A percentile compares a stretch with the other conserved stretches of the same genome.
These are phyloP conservation scores for Saccharomyces mikatae DNA, from an alignment of 805 yeast genomes.

Conservation along the genomic window DNA sequence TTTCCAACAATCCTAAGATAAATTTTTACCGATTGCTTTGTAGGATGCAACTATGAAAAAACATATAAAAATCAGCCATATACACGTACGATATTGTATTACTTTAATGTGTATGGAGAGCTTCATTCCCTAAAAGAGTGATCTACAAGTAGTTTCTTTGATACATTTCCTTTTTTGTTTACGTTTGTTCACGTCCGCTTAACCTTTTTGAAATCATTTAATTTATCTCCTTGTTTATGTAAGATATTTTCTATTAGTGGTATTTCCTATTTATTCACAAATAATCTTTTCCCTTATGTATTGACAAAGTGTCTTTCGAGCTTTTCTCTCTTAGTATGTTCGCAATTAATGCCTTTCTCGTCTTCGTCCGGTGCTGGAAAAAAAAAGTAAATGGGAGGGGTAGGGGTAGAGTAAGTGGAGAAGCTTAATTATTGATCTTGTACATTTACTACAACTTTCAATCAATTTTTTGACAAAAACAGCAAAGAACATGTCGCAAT, in stretches of 20 bases:
- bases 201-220: neutral
- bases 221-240: neutral
- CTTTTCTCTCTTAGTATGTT: neutral
- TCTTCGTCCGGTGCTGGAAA: neutral
- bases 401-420: neutral
- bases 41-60: neutral
- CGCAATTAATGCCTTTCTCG: neutral
- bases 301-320: neutral
- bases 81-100: neutral
- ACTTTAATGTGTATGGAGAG: neutral
- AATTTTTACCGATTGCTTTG: neutral
- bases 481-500: neutral
- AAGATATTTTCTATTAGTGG: neutral
- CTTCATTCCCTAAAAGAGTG: neutral
- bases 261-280: neutral
- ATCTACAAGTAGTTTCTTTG: neutral
- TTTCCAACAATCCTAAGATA: constrained; percentile 30
- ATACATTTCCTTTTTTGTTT: neutral
- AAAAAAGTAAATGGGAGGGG: neutral
- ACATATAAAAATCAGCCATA: neutral
- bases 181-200: neutral
- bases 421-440: neutral
- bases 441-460: neutral
- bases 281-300: neutral
- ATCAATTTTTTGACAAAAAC: neutral